Percentiles rank a stretch among this genome's conserved stretches.
phyloP scores from a whole-genome alignment of 345 rosid genomes.

The Heritiera fomes region DNA sequence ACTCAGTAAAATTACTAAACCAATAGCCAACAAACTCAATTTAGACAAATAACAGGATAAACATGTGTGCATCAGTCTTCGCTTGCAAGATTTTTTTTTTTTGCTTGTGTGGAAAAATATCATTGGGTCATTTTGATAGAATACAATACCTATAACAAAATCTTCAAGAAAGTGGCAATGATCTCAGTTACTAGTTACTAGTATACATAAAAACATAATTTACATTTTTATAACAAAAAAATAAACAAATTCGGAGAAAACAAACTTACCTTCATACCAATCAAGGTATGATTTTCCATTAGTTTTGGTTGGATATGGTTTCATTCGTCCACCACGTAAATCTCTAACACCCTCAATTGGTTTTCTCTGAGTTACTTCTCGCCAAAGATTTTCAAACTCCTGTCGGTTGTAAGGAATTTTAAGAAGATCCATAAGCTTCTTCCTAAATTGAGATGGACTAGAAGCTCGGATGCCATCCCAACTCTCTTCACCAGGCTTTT shows the following conservation, averaged over 20 bases:
- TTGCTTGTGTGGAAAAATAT: not conserved
- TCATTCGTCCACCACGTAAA: conserved; percentile 44
- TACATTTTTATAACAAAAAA: not conserved
- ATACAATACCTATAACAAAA: not conserved
- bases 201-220: not conserved
- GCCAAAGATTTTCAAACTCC: conserved; percentile 40
- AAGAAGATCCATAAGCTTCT: conserved; percentile 46
- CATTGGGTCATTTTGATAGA: not conserved
- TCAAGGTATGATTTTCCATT: conserved; percentile 53
- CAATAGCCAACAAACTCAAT: not conserved
- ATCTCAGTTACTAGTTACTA: not conserved
- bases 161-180: not conserved
- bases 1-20: not conserved
- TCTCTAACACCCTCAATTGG: conserved; percentile 25
- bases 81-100: not conserved
- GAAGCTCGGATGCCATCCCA: conserved; percentile 3
- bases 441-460: conserved; percentile 43
- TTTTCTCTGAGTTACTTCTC: conserved; percentile 26
- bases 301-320: conserved; percentile 10
- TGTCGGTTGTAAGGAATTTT: conserved; percentile 44
- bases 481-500: conserved; percentile 32
- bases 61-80: not conserved
- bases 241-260: not conserved
- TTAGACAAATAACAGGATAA: not conserved
- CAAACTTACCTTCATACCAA: conserved; percentile 37